Conservation (phyloP, 306 rosid genomes). For the Acacia confusa region DNA sequence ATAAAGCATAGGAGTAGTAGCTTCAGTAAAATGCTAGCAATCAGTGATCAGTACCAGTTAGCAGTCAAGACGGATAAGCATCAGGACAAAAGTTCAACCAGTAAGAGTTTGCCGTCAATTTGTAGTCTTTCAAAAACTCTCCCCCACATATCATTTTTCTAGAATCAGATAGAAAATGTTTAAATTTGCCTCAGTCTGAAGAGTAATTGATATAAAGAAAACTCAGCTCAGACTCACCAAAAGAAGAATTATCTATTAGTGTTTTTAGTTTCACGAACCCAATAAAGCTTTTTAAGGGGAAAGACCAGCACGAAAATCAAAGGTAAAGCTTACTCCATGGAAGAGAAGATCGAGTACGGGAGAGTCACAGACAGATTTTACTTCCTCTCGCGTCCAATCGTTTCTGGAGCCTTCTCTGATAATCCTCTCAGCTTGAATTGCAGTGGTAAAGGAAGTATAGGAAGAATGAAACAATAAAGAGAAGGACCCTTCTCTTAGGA, state of each 20-base stretch:
- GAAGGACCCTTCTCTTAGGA: too few relatives aligned
- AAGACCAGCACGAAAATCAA: too few relatives aligned
- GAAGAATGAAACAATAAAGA: slow-evolving; percentile 39
- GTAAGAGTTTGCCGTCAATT: too few relatives aligned
- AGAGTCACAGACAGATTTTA: slow-evolving; percentile 71
- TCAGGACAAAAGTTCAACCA: too few relatives aligned
- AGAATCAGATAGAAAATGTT: too few relatives aligned
- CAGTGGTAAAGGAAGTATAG: slow-evolving; percentile 65
- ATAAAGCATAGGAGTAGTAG: too few relatives aligned
- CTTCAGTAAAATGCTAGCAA: too few relatives aligned
- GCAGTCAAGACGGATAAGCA: too few relatives aligned
- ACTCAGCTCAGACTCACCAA: neutral
- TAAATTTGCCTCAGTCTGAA: slow-evolving; percentile 6
- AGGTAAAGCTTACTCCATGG: slow-evolving; percentile 65
- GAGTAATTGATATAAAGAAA: neutral
- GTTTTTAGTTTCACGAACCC: slow-evolving; percentile 14
- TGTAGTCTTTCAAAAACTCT: too few relatives aligned
- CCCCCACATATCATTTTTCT: too few relatives aligned
- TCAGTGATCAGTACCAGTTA: too few relatives aligned
- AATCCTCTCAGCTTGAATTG: slow-evolving; percentile 67
- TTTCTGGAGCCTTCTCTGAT: slow-evolving; percentile 72
- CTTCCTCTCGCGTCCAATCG: slow-evolving; percentile 69
- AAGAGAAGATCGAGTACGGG: slow-evolving; percentile 95
- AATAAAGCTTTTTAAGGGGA: neutral
- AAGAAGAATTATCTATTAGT: neutral